These are phyloP conservation scores for Wilcoxina mikolae DNA, from an alignment of 495 filamentous ascomycete genomes.

Conservation along the genomic window DNA sequence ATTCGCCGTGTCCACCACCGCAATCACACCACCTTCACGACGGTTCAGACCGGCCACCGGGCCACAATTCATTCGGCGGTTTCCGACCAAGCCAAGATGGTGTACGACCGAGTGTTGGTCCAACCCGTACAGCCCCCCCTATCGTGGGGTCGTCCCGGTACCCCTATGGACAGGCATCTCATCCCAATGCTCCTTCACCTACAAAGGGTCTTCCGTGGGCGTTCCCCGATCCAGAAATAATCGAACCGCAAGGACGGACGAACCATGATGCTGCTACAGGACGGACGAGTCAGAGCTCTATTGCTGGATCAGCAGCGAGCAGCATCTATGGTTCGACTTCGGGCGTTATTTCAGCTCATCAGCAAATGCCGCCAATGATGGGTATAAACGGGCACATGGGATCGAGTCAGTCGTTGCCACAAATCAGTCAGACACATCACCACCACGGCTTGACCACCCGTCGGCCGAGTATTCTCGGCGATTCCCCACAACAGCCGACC, in stretches of 20 bases:
- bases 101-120: background rate
- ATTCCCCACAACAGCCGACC: conserved; percentile 5
- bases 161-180: conserved; percentile 23
- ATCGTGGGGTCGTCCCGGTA: conserved; percentile 25
- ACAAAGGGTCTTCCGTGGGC: conserved; percentile 29
- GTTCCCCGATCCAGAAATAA: conserved; percentile 28
- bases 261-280: conserved; percentile 18
- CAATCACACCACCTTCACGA: background rate
- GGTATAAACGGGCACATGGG: conserved; percentile 1
- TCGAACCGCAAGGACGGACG: conserved; percentile 15
- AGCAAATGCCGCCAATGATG: conserved; percentile 3
- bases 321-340: conserved; percentile 26
- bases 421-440: background rate
- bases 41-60: background rate
- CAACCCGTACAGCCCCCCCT: conserved; percentile 22
- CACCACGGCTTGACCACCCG: conserved; percentile 1
- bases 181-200: conserved; percentile 28
- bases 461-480: background rate
- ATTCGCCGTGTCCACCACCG: conserved; percentile 14
- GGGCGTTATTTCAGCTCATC: conserved; percentile 12
- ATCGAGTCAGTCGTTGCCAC: background rate
- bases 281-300: conserved; percentile 22
- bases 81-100: background rate
- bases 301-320: conserved; percentile 22
- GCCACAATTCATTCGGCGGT: background rate